phyloP scores from a whole-genome alignment of 2,329 filamentous ascomycete species.

The Penicillium psychrosexuale region DNA sequence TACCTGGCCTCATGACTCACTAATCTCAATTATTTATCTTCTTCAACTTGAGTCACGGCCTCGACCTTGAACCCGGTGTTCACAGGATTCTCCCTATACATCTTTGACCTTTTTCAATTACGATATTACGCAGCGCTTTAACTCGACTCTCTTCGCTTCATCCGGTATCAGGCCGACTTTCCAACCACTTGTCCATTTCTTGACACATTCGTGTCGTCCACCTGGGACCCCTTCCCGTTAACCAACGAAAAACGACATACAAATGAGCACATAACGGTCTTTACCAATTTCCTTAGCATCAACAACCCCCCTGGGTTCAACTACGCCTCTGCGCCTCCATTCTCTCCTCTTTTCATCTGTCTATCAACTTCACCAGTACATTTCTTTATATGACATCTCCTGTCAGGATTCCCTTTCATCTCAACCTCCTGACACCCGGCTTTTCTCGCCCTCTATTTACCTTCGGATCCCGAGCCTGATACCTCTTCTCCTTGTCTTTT shows the following conservation, averaged over 20 bases:
- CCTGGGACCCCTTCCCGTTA: conserved; percentile 13
- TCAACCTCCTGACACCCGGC: conserved; percentile 4
- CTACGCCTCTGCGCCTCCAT: conserved; percentile 28
- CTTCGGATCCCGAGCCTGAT: conserved; percentile 24
- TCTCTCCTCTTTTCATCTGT: conserved; percentile 24
- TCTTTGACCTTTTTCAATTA: conserved; percentile 28
- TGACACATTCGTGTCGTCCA: conserved; percentile 13
- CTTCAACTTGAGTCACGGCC: conserved; percentile 31
- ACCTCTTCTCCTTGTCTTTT: conserved; percentile 25
- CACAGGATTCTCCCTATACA: conserved; percentile 32
- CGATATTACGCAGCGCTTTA: conserved; percentile 43
- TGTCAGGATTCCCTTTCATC: conserved; percentile 2
- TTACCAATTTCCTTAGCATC: conserved; percentile 36
- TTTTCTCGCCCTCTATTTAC: conserved; percentile 20
- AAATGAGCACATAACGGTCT: conserved; percentile 44
- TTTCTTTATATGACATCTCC: conserved; percentile 20
- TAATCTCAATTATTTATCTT: conserved; percentile 18
- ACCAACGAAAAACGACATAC: conserved; percentile 35
- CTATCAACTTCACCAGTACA: conserved; percentile 24
- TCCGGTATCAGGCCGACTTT: conserved; percentile 10
- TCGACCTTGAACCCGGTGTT: conserved; percentile 38
- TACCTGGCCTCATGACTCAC: conserved; percentile 27
- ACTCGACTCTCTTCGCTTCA: conserved; percentile 15
- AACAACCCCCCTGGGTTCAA: conserved; percentile 25
- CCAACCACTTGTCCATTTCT: conserved; percentile 5